Conservation (phyloP, 163 green algal species). For the Scenedesmus sp. region DNA sequence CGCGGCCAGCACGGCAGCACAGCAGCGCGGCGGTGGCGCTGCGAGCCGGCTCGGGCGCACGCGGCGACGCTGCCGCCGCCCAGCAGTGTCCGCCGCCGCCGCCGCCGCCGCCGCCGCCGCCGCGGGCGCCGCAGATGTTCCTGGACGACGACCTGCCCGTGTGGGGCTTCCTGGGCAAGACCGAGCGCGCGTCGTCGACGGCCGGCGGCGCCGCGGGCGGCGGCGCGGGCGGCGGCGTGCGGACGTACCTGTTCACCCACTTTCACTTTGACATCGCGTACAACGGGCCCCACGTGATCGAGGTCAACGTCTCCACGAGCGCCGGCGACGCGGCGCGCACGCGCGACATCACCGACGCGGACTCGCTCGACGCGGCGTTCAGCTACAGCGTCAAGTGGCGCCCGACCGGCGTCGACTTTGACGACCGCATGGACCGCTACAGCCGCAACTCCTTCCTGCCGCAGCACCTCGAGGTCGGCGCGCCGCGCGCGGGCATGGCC, state of each 20-base stretch:
- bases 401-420: slow-evolving; percentile 78
- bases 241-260: slow-evolving; percentile 92
- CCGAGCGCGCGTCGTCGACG: slow-evolving; percentile 55
- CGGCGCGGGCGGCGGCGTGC: background rate
- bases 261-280: slow-evolving; percentile 97
- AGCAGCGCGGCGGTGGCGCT: no score
- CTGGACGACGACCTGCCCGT: slow-evolving; percentile 95
- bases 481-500: no score
- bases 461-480: slow-evolving; percentile 91
- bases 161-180: slow-evolving; percentile 97
- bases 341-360: slow-evolving; percentile 84
- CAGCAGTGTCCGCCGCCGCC: no score
- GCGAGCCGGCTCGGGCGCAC: no score
- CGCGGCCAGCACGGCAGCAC: no score
- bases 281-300: slow-evolving; percentile 90
- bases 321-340: slow-evolving; percentile 70
- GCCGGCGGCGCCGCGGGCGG: slow-evolving; percentile 1
- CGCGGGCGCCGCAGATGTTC: slow-evolving; percentile 84
- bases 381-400: slow-evolving; percentile 95
- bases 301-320: slow-evolving; percentile 90
- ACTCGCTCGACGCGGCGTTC: slow-evolving; percentile 77
- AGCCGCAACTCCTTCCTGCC: slow-evolving; percentile 94
- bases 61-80: no score
- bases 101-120: no score
- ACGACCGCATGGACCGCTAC: slow-evolving; percentile 97